Conservation (phyloP, 2,329 filamentous ascomycete genomes). For the Tolypocladium tropicale region DNA sequence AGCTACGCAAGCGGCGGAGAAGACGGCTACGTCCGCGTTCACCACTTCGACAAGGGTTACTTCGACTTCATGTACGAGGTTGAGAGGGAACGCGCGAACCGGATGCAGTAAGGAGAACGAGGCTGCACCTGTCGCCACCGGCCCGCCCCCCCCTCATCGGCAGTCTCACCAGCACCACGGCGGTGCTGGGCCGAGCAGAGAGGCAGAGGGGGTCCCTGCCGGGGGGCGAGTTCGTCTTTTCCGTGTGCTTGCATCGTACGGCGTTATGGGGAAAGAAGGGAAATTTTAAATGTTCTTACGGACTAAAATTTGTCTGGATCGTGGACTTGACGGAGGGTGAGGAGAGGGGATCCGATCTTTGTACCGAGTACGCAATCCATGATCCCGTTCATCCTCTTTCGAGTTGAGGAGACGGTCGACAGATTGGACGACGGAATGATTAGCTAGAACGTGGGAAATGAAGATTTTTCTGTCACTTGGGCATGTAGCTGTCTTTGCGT, state of each 20-base stretch:
- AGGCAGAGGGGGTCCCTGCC: too few species aligned
- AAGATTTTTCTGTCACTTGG: slow-evolving; percentile 1
- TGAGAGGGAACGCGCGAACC: slow-evolving; percentile 66
- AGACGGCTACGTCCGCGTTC: slow-evolving; percentile 95
- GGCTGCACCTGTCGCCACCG: neutral
- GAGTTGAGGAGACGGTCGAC: neutral
- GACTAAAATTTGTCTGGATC: slow-evolving; percentile 1
- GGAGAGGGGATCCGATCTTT: slow-evolving; percentile 6
- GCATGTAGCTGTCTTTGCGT: neutral
- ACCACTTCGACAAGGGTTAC: slow-evolving; percentile 98
- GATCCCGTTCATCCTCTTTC: neutral
- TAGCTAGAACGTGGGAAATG: slow-evolving; percentile 1
- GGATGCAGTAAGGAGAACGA: slow-evolving; percentile 20
- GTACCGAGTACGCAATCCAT: neutral
- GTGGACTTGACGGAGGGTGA: slow-evolving; percentile 8
- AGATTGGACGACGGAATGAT: slow-evolving; percentile 1
- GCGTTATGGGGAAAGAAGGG: slow-evolving; percentile 24
- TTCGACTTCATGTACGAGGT: slow-evolving; percentile 99
- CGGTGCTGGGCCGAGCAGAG: neutral
- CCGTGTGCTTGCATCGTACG: slow-evolving; percentile 32
- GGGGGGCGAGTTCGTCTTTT: slow-evolving; percentile 14
- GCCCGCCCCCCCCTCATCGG: neutral
- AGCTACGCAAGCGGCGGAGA: slow-evolving; percentile 93
- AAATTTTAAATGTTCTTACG: slow-evolving; percentile 11
- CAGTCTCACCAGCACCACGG: neutral